These are phyloP conservation scores for Acanthamoeba rhysodes DNA, from an alignment of 208 protist genomes.

Conservation along the genomic window DNA sequence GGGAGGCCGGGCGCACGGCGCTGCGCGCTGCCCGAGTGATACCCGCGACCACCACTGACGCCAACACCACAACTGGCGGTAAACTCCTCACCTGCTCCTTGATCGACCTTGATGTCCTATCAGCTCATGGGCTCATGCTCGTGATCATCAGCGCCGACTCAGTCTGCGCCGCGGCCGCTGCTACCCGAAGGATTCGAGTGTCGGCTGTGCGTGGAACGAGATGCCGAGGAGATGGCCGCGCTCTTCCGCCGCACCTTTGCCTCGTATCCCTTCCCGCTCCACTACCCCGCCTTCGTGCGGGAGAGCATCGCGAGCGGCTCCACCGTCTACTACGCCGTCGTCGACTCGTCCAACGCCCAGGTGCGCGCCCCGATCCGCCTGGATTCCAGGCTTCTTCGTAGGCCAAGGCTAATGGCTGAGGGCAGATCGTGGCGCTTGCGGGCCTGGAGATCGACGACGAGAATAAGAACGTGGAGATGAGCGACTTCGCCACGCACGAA, in stretches of 20 bases:
- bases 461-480: slow-evolving; percentile 4
- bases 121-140: too few species aligned
- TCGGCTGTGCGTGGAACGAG: not conserved
- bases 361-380: not conserved
- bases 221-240: not conserved
- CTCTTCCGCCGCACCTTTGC: not conserved
- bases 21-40: not conserved
- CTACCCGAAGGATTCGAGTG: not conserved
- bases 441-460: slow-evolving; percentile 4
- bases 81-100: too few species aligned
- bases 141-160: not conserved
- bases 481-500: not conserved
- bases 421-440: not conserved
- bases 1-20: not conserved
- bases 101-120: too few species aligned
- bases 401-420: too few species aligned
- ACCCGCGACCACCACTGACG: too few species aligned
- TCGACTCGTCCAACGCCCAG: not conserved
- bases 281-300: not conserved
- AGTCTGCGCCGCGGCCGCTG: not conserved
- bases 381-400: too few species aligned
- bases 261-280: not conserved
- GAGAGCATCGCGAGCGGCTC: not conserved
- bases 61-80: too few species aligned
- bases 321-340: not conserved